A percentile compares a stretch with the other conserved stretches of the same genome.
phyloP scores from a whole-genome alignment of 805 yeast genomes.

The Pichia nanzhaoensis region DNA sequence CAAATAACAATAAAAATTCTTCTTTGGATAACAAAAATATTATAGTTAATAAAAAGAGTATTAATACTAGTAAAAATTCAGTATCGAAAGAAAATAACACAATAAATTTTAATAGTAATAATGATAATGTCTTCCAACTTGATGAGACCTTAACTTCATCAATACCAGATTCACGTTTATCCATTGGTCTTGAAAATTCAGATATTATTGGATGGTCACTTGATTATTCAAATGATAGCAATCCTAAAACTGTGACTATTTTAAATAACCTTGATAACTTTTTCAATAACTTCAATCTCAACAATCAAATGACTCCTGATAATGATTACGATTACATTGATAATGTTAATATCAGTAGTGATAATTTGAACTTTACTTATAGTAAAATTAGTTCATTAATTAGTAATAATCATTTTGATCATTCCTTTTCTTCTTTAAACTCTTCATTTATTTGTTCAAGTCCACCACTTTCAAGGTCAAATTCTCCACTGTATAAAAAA shows the following conservation, averaged over 20 bases:
- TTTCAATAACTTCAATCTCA: not conserved
- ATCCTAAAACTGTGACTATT: not conserved
- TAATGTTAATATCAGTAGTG: not conserved
- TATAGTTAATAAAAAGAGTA: too few species aligned
- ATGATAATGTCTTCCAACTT: too few species aligned
- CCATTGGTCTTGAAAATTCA: too few species aligned
- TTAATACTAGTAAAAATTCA: too few species aligned
- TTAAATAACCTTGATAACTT: not conserved
- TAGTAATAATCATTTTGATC: not conserved
- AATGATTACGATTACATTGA: not conserved
- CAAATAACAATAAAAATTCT: too few species aligned
- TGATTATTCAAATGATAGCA: not conserved
- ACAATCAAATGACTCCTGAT: not conserved
- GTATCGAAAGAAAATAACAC: too few species aligned
- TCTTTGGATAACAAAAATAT: too few species aligned
- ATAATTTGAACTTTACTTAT: conserved; percentile 2
- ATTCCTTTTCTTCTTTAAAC: conserved; percentile 5
- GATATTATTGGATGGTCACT: too few species aligned
- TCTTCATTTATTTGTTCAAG: conserved; percentile 2
- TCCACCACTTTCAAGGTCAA: conserved; percentile 7
- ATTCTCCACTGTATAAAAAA: not conserved
- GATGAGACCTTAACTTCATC: too few species aligned
- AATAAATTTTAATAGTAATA: too few species aligned
- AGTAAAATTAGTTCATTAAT: not conserved
- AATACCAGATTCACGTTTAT: too few species aligned